phyloP scores from a whole-genome alignment of 495 filamentous ascomycete genomes.

The Aspergillus panamensis region DNA sequence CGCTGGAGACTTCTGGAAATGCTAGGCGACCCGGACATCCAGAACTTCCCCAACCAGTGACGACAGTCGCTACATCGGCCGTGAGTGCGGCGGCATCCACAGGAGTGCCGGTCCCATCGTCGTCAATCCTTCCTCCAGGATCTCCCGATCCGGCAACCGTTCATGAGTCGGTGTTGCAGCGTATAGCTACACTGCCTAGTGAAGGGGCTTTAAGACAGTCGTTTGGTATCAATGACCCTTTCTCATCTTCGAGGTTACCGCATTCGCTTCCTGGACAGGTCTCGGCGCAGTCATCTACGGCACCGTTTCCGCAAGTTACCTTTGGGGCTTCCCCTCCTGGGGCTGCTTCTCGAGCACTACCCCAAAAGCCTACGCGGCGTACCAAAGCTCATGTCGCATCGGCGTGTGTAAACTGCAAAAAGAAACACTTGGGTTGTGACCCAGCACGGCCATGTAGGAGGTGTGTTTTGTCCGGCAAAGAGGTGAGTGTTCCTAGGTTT shows the following conservation, averaged over 20 bases:
- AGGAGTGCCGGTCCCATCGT: constrained; percentile 18
- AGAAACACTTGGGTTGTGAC: constrained; percentile 84
- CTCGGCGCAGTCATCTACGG: constrained; percentile 26
- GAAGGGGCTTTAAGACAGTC: constrained; percentile 21
- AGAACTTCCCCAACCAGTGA: constrained; percentile 38
- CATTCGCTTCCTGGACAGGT: constrained; percentile 27
- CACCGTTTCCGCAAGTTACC: constrained; percentile 30
- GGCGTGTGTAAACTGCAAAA: constrained; percentile 96
- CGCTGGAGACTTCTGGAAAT: constrained; percentile 57
- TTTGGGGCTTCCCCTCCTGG: constrained; percentile 26
- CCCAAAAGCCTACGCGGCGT: constrained; percentile 68
- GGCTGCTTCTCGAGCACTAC: constrained; percentile 31
- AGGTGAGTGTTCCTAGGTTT: constrained; percentile 44
- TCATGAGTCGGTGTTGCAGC: constrained; percentile 18
- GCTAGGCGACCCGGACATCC: constrained; percentile 51
- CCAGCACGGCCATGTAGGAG: constrained; percentile 60
- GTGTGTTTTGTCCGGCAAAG: constrained; percentile 61
- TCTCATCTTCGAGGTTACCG: constrained; percentile 34
- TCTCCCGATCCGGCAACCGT: constrained; percentile 23
- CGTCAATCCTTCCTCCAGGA: constrained; percentile 25
- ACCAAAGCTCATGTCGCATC: constrained; percentile 95
- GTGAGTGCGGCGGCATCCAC: constrained; percentile 27
- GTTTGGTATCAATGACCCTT: constrained; percentile 21
- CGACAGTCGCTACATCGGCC: constrained; percentile 36
- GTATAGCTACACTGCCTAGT: constrained; percentile 11